phyloP scores from a whole-genome alignment of 139 green algal species.

The Gonium pectorale region DNA sequence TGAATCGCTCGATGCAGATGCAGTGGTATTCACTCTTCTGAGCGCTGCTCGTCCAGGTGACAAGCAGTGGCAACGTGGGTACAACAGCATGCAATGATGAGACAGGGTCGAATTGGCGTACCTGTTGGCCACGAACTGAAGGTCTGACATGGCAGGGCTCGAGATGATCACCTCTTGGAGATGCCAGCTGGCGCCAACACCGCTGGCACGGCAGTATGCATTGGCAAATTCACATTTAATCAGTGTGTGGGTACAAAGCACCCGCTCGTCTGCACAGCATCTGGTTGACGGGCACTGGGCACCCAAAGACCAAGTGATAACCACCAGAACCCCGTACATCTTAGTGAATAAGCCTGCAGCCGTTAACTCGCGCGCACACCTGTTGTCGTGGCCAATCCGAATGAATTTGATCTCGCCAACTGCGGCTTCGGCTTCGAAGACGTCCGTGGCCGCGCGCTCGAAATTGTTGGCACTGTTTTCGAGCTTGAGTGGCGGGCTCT shows the following conservation, averaged over 20 bases:
- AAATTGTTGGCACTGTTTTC: constrained; percentile 63
- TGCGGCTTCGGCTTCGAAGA: constrained; percentile 46
- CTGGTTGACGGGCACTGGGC: no score
- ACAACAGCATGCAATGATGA: no score
- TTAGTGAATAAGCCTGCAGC: no score
- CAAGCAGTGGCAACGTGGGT: no score
- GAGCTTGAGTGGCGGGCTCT: constrained; percentile 11
- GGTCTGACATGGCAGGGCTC: constrained; percentile 46
- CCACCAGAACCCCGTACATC: no score
- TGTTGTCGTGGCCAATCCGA: constrained; percentile 68
- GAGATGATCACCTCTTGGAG: constrained; percentile 61
- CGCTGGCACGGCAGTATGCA: no score
- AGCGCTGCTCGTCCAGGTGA: background rate
- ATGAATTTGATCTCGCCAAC: constrained; percentile 64
- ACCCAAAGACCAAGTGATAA: no score
- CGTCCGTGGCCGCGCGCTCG: constrained; percentile 51
- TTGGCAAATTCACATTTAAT: no score
- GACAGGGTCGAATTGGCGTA: no score
- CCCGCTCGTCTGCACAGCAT: no score
- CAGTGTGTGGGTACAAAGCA: no score
- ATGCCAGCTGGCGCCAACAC: constrained; percentile 57
- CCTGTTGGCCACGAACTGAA: constrained; percentile 65
- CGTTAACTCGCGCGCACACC: no score
- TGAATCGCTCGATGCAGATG: background rate
- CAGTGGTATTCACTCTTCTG: background rate